Percentiles rank a stretch among this genome's conserved stretches.
These are phyloP conservation scores for Phytophthora sojae DNA, from an alignment of 352 stramenopile species.

Conservation along the genomic window DNA sequence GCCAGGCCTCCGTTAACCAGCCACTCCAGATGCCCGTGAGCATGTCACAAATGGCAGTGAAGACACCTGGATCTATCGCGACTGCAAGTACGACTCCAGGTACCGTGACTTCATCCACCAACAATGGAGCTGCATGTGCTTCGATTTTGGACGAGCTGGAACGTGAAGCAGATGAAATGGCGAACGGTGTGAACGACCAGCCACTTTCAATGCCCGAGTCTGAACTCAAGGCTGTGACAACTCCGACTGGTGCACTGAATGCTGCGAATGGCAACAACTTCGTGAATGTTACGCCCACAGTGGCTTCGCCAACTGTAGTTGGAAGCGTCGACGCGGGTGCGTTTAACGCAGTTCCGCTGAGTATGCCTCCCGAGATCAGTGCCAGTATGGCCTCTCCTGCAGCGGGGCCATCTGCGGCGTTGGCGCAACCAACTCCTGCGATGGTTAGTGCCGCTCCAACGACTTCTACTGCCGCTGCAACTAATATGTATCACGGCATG, in stretches of 20 bases:
- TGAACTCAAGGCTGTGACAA: constrained; percentile 64
- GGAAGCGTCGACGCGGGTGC: constrained; percentile 25
- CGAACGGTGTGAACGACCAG: constrained; percentile 81
- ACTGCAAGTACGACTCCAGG: constrained; percentile 29
- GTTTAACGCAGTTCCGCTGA: constrained; percentile 70
- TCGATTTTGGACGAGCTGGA: constrained; percentile 91
- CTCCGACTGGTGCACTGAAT: constrained; percentile 40
- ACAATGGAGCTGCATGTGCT: constrained; percentile 32
- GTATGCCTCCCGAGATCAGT: constrained; percentile 80
- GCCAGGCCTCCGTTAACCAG: constrained; percentile 47
- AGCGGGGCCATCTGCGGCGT: constrained; percentile 41
- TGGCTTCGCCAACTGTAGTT: constrained; percentile 27
- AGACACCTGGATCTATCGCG: constrained; percentile 27
- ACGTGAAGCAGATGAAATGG: constrained; percentile 89
- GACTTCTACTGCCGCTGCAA: constrained; percentile 29
- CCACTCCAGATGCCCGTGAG: constrained; percentile 65
- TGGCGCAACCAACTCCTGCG: constrained; percentile 48
- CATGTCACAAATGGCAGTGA: constrained; percentile 51
- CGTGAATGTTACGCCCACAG: constrained; percentile 31
- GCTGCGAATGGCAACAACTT: constrained; percentile 39
- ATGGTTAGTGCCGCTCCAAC: constrained; percentile 50
- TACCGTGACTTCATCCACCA: constrained; percentile 15
- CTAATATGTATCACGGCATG: constrained; percentile 81
- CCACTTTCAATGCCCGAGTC: constrained; percentile 85
- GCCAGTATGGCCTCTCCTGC: constrained; percentile 36